These are phyloP conservation scores for Diospyros kaki DNA, from an alignment of 148 eudicot genomes.

Conservation along the genomic window DNA sequence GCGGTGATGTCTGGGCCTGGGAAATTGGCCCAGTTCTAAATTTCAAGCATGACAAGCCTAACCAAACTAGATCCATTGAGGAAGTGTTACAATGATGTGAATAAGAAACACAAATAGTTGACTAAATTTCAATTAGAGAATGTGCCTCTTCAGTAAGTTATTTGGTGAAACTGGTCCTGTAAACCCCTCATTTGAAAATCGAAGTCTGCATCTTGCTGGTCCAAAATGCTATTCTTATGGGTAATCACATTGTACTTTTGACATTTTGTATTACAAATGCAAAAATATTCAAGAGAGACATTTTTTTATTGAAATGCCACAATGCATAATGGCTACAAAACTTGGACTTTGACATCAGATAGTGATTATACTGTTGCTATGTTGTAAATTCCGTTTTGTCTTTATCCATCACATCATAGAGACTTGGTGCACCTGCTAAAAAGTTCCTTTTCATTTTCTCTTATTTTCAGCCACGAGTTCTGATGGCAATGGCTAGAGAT, in stretches of 20 bases:
- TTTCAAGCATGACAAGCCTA: not conserved
- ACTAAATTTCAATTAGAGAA: not conserved
- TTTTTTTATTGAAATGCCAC: no score
- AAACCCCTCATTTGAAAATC: no score
- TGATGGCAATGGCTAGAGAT: constrained; percentile 99
- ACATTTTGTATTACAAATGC: no score
- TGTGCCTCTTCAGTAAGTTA: no score
- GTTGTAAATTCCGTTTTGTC: not conserved
- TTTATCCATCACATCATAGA: not conserved
- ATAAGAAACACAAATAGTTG: not conserved
- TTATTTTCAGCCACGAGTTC: constrained; percentile 71
- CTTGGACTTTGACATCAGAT: no score
- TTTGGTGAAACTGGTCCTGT: no score
- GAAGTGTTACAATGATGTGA: not conserved
- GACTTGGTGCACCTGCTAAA: not conserved
- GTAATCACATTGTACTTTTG: no score
- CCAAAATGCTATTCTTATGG: no score
- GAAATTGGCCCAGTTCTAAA: no score
- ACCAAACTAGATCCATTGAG: not conserved
- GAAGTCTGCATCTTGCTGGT: no score
- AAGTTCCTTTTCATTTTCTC: not conserved
- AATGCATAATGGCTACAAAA: no score
- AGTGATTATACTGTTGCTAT: not conserved
- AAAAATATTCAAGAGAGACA: no score
- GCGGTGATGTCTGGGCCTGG: not conserved